Percentiles rank a stretch among this genome's conserved stretches.
These are phyloP conservation scores for Exserohilum turcica DNA, from an alignment of 2,329 filamentous ascomycete species.

Conservation along the genomic window DNA sequence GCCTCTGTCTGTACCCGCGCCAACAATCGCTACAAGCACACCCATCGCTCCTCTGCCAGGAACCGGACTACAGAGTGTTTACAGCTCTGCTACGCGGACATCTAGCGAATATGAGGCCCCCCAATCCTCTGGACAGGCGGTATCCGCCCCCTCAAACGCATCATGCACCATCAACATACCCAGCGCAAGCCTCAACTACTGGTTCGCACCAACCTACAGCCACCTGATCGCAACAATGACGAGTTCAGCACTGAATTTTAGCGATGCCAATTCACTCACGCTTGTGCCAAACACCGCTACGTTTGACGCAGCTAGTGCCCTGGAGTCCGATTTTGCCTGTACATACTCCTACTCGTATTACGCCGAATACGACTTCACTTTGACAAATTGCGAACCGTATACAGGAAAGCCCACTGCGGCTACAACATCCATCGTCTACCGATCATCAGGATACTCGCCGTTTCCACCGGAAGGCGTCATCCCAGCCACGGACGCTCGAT, in stretches of 20 bases:
- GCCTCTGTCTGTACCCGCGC: conserved; percentile 12
- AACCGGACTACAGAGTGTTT: background rate
- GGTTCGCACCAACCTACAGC: conserved; percentile 39
- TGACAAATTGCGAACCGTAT: conserved; percentile 31
- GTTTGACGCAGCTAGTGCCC: conserved; percentile 34
- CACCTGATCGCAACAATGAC: conserved; percentile 29
- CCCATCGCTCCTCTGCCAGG: background rate
- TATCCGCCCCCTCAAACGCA: conserved; percentile 16
- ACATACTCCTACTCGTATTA: conserved; percentile 29
- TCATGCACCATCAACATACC: conserved; percentile 44
- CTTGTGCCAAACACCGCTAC: conserved; percentile 27
- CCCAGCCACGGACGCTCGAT: conserved; percentile 16
- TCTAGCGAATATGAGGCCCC: conserved; percentile 14
- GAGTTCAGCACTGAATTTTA: conserved; percentile 22
- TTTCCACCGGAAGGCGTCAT: conserved; percentile 32
- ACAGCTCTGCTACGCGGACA: conserved; percentile 2
- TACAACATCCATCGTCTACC: conserved; percentile 36
- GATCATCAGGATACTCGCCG: conserved; percentile 24
- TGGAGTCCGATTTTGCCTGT: conserved; percentile 29
- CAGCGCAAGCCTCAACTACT: conserved; percentile 41
- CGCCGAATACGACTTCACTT: conserved; percentile 26
- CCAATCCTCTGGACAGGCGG: conserved; percentile 15
- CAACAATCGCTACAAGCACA: conserved; percentile 2
- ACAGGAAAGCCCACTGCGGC: conserved; percentile 40
- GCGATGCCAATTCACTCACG: conserved; percentile 22